Conservation (phyloP, 225 moss, liverwort and hornwort species). For the Sphagnum contortum region DNA sequence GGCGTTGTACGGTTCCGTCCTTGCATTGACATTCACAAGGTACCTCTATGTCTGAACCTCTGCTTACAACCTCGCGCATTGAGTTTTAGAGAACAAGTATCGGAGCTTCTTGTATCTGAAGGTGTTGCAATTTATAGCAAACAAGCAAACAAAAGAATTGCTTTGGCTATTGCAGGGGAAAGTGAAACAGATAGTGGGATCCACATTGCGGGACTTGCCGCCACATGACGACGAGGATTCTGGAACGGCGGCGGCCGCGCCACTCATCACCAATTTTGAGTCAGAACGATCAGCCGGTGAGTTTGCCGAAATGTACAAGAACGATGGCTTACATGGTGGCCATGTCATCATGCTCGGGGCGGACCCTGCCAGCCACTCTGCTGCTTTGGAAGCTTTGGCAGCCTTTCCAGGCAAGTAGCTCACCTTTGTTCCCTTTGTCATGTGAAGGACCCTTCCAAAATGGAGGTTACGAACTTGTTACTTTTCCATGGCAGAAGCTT, state of each 20-base stretch:
- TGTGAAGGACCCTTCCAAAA: too few relatives aligned
- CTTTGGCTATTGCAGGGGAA: constrained; percentile 47
- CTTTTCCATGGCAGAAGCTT: too few relatives aligned
- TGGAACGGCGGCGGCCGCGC: constrained; percentile 16
- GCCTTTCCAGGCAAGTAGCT: constrained; percentile 64
- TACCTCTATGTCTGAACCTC: constrained; percentile 6
- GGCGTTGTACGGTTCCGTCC: constrained; percentile 76
- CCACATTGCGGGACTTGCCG: constrained; percentile 71
- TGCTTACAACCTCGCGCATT: background rate
- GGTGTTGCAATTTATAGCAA: too few relatives aligned
- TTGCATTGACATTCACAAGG: constrained; percentile 99
- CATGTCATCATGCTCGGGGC: constrained; percentile 94
- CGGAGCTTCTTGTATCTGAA: too few relatives aligned
- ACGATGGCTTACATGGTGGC: constrained; percentile 65
- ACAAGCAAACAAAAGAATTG: too few relatives aligned
- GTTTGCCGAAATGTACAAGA: constrained; percentile 81
- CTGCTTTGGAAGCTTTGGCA: constrained; percentile 62
- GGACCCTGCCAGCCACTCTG: constrained; percentile 61
- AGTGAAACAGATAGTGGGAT: constrained; percentile 99
- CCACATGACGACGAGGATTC: constrained; percentile 17
- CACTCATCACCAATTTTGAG: constrained; percentile 84
- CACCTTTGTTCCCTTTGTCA: too few relatives aligned
- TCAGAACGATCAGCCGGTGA: constrained; percentile 68
- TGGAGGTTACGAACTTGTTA: too few relatives aligned
- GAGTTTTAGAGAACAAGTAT: background rate